Evolutionary conservation across 441 rosid genomes (phyloP).

Genomic region (Populus hybrid): DNA sequence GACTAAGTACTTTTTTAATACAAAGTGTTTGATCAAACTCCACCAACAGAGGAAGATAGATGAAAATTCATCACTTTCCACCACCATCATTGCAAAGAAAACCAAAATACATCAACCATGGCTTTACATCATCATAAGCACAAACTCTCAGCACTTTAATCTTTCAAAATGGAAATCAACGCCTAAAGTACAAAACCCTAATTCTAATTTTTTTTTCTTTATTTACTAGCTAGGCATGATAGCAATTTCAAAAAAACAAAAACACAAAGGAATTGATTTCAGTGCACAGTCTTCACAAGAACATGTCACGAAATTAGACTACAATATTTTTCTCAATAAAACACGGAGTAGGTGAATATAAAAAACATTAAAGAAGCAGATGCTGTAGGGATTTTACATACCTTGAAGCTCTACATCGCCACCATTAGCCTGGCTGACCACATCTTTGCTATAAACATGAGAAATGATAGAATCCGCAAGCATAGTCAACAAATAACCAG

Average conservation of each 20-base stretch:
- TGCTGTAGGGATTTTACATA: not conserved
- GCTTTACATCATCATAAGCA: too few relatives aligned
- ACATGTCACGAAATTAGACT: not conserved
- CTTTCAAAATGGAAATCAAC: too few relatives aligned
- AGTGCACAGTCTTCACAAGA: too few relatives aligned
- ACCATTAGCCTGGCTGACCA: constrained; percentile 14
- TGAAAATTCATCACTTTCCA: not conserved
- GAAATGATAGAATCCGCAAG: constrained; percentile 57
- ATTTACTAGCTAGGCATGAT: too few relatives aligned
- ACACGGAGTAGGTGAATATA: not conserved
- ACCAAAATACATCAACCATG: too few relatives aligned
- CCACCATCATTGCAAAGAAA: not conserved
- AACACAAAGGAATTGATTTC: not conserved
- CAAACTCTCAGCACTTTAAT: too few relatives aligned
- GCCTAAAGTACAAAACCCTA: too few relatives aligned
- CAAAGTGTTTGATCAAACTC: not conserved
- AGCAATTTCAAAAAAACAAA: not conserved
- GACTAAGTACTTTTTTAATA: too few relatives aligned
- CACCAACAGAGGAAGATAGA: not conserved
- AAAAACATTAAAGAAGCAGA: too few relatives aligned
- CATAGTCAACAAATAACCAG: constrained; percentile 71
- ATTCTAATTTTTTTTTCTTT: too few relatives aligned
- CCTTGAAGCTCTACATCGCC: constrained; percentile 56
- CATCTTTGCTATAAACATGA: constrained; percentile 43
- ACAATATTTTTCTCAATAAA: not conserved